Evolutionary conservation across 306 rosid genomes (phyloP), one percentile per base, ranked within the genome.

Genomic region (Benincasa hispida): DNA sequence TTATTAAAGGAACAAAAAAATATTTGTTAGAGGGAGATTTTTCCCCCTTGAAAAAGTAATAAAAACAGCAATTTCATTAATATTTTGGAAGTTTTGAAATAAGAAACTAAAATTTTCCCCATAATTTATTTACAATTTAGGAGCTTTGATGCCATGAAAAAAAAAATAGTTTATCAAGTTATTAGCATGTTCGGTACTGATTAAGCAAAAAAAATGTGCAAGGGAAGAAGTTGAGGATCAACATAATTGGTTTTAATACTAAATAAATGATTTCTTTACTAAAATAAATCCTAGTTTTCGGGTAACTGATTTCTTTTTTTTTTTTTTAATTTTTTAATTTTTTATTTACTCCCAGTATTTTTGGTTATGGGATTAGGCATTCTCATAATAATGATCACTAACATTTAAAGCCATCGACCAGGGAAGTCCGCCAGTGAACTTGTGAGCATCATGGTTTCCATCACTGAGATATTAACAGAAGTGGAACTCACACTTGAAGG

Each of bases 381-480:
- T 68, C 27, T 78, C 80, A 57, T 32, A 6, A 69, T 21, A 69
- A 59, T 79, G 77, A 34, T 57, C 68, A 59, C 78, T 77, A 41
- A 83, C 48, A 60, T 57, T 32, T 48, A 54, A 27, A 24, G 13
- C 66, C 50, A 37, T 35, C 70, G 78, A 80, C 55, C 86, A 91
- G 97, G 98, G 90, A 70, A 85, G 84, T 82, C 97, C 98, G 80
- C 90, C 98, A 3, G 96, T 93, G 83, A 88, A 79, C 81, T 79
- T 91, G 88, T 93, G 85, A 90, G 81, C 83, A 63, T 87, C 84
- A 50, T 34, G 30, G 58, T 72, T 65, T 76, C 59, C 61, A 10
- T 59, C 75, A 61, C 61, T 59, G 67, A 67, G 53, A 76, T 15
- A 63, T 48, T 75, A 80, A 75, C 73, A 72, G 74, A 17, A 54